A percentile compares a stretch with the other conserved stretches of the same genome.
phyloP scores from a whole-genome alignment of 306 rosid genomes.

The Leucaena leucocephala region DNA sequence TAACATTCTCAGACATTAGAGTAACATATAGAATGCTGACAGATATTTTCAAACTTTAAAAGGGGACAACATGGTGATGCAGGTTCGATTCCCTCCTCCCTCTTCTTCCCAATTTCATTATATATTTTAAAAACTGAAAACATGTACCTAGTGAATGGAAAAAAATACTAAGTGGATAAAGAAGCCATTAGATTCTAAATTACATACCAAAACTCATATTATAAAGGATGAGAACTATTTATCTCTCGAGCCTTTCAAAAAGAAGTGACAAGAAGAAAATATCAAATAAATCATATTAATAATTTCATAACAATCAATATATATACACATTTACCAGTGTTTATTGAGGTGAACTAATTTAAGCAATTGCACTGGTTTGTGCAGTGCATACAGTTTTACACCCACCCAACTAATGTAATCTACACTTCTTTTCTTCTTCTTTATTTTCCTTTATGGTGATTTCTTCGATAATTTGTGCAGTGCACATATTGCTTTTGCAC shows the following conservation, averaged over 20 bases:
- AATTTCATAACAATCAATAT: slow-evolving; percentile 18
- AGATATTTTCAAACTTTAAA: not conserved
- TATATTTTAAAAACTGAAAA: slow-evolving; percentile 3
- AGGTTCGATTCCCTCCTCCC: not conserved
- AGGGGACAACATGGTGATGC: not conserved
- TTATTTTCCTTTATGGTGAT: slow-evolving; percentile 7
- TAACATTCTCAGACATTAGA: not conserved
- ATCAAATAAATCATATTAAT: slow-evolving; percentile 1
- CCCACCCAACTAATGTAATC: slow-evolving; percentile 7
- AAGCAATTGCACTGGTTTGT: slow-evolving; percentile 6
- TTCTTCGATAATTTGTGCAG: not conserved
- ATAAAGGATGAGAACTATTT: not conserved
- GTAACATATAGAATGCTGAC: not conserved
- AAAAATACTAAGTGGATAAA: slow-evolving; percentile 23
- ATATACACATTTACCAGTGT: not conserved
- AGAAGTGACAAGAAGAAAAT: not conserved
- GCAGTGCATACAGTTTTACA: slow-evolving; percentile 23
- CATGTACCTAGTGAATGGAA: slow-evolving; percentile 9
- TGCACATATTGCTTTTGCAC: not conserved
- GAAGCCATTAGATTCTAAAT: slow-evolving; percentile 14
- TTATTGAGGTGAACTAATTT: slow-evolving; percentile 10
- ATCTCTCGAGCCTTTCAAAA: slow-evolving; percentile 2
- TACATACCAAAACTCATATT: slow-evolving; percentile 1
- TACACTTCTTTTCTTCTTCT: slow-evolving; percentile 20
- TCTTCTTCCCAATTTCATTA: not conserved